Base-by-base conservation (phyloP, 2,329 filamentous ascomycete genomes). In the Leptodontidium sp. region DNA sequence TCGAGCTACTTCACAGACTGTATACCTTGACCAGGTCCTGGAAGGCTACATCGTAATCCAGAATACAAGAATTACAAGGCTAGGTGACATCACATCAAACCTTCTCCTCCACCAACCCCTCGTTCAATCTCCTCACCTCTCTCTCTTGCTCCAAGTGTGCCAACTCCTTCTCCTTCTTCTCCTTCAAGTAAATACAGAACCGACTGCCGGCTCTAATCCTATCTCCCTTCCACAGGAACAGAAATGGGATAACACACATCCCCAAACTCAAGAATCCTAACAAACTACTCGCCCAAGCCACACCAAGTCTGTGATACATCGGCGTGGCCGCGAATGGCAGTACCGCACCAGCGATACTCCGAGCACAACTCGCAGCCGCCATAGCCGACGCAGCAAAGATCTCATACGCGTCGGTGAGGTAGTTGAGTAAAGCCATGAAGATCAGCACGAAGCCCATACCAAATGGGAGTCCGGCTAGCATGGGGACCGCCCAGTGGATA, bases 401-500 rank as follows among this genome's bases (percentile, higher is more conserved):
- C n/a, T 86, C 86, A 72, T 88, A 88, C 53, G 81, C 82, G 61
- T 88, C 81, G 0, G 86, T 85, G 12, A 89, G 81, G 77, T 89
- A 89, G 71, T 88, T 82, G 72, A 89, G 87, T 74, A 89, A 82
- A 74, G 84, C 86, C 79, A 89, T 86, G 80, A 88, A 84, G 65
- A 89, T 82, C 50, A 88, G 76, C 68, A 88, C 86, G 64, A 84
- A 85, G 1, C 82, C 81, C 45, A 82, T 83, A 43, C 83, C 84
- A 77, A 87, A 88, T 55, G 88, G 79, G 32, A 83, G 82, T 72
- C 88, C 87, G 68, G 87, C 87, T 7, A 88, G 81, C 66, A 85
- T 86, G 5, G 85, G 84, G 1, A 82, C 85, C 66, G 86, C 84
- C 82, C 86, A 89, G 69, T 85, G 85, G 61, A 87, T 81, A 2